Conservation (phyloP, 805 yeast species). For the Barnettozyma wickerhamii region DNA sequence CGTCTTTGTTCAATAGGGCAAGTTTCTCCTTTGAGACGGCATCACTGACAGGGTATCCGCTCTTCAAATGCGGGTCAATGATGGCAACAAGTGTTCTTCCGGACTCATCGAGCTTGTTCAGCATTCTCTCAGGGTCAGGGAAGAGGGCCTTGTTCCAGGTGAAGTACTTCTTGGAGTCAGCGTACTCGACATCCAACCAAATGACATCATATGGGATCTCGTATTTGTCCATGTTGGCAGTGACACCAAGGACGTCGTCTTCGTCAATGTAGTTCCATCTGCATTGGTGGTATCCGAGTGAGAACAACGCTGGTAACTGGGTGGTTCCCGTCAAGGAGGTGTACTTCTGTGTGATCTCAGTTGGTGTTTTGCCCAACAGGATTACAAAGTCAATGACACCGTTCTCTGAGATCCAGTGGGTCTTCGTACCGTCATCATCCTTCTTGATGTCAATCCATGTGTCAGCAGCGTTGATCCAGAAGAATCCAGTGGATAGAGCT, state of each 20-base stretch:
- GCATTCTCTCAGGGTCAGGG: slow-evolving; percentile 70
- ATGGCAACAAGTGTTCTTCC: slow-evolving; percentile 81
- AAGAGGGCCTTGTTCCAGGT: slow-evolving; percentile 80
- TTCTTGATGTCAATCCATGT: slow-evolving; percentile 76
- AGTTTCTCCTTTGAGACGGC: slow-evolving; percentile 36
- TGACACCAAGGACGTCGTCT: slow-evolving; percentile 74
- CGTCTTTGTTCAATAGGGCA: slow-evolving; percentile 43
- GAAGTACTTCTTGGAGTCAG: slow-evolving; percentile 82
- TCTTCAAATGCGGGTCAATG: slow-evolving; percentile 88
- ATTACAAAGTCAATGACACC: slow-evolving; percentile 77
- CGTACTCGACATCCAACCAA: slow-evolving; percentile 94
- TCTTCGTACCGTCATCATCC: slow-evolving; percentile 28
- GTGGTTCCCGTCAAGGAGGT: slow-evolving; percentile 71
- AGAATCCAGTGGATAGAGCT: slow-evolving; percentile 62
- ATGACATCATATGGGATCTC: slow-evolving; percentile 84
- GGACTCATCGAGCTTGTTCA: slow-evolving; percentile 57
- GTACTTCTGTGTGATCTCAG: slow-evolving; percentile 54
- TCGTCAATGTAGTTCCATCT: slow-evolving; percentile 96
- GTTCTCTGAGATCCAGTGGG: slow-evolving; percentile 95
- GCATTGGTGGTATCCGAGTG: slow-evolving; percentile 93
- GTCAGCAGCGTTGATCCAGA: slow-evolving; percentile 93
- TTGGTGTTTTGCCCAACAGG: slow-evolving; percentile 56
- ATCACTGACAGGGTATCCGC: slow-evolving; percentile 62
- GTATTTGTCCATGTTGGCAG: slow-evolving; percentile 62
- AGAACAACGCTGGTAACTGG: slow-evolving; percentile 66